phyloP scores from a whole-genome alignment of 2,329 filamentous ascomycete genomes.

The Pseudopyricularia cyperi region DNA sequence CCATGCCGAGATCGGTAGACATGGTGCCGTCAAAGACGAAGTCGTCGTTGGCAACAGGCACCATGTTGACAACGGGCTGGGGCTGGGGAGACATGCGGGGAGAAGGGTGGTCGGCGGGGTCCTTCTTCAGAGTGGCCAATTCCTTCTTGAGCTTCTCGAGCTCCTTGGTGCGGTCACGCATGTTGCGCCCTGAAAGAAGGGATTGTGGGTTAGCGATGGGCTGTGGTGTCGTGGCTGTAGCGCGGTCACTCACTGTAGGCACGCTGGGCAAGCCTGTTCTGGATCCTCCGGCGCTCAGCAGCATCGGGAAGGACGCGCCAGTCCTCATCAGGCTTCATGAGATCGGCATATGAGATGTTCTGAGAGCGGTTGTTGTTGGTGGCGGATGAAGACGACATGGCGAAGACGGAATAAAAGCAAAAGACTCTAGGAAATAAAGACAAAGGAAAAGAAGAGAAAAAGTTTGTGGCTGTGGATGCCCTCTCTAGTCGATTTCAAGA shows the following conservation, averaged over 20 bases:
- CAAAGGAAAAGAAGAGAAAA: neutral
- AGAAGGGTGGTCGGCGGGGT: neutral
- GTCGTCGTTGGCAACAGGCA: neutral
- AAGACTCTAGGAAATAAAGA: neutral
- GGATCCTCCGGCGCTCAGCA: conserved; percentile 3
- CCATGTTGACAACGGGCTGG: neutral
- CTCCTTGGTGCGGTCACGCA: conserved; percentile 4
- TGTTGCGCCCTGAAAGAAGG: conserved; percentile 1
- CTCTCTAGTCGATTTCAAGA: neutral
- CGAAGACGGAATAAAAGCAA: neutral
- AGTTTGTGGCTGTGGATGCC: neutral
- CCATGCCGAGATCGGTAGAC: neutral
- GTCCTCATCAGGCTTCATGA: conserved; percentile 4
- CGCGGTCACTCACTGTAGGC: conserved; percentile 2
- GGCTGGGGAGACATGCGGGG: neutral
- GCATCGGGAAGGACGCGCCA: conserved; percentile 3
- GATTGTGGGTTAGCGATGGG: neutral
- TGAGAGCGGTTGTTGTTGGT: conserved; percentile 2
- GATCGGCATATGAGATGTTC: conserved; percentile 2
- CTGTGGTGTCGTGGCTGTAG: neutral
- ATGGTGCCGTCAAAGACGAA: conserved; percentile 2
- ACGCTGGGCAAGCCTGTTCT: conserved; percentile 4
- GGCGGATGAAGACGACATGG: neutral
- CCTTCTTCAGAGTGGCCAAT: conserved; percentile 2
- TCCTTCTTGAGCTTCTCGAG: conserved; percentile 5